Evolutionary conservation across 2,329 filamentous ascomycete species (phyloP), one percentile per base, ranked within the genome.

Genomic region (Stagonosporopsis chrysanthemi): DNA sequence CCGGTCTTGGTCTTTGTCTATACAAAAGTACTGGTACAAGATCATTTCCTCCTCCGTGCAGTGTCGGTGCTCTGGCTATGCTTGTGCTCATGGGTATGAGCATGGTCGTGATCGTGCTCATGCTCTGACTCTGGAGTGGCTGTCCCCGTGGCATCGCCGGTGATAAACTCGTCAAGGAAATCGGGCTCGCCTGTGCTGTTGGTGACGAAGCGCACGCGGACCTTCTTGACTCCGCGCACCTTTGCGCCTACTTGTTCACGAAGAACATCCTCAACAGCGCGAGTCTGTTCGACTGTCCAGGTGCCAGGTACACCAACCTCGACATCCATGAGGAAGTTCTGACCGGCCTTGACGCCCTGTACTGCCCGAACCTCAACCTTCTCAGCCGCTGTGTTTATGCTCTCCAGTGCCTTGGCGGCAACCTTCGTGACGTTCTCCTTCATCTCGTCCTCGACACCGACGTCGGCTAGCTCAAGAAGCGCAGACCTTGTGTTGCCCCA

Each of bases 261-360:
- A 33, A 98, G 83, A 2, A 82, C 79, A 33, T 89, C 85, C 76
- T 99, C 95, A 14, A 96, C 81, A 15, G 83, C 79, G 35, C 86
- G 82, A 7, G 88, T 85, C 52, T 90, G 85, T 50, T 88, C 85
- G 6, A 99, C 81, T 0, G 90, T 90, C 90, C 90, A 96, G 31
- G 81, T 80, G 22, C 83, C 84, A 0, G 94, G 92, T 15, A 96
- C 90, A 2, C 86, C 90, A 60, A 98, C 79, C 75, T 97, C 93
- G 7, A 99, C 77, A 67, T 98, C 95, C 67, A 98, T 88, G 28
- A 98, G 82, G 74, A 96, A 97, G 79, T 97, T 99, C 77, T 97
- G 95, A 28, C 95, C 95, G 3, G 92, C 95, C 79, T 99, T 99
- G 78, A 97, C 85, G 52, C 95, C 95, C 63, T 92, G 90, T 3